Evolutionary conservation across 225 moss, liverwort and hornwort species (phyloP), one percentile per base, ranked within the genome.

Genomic region (Physcomitrellopsis africana): DNA sequence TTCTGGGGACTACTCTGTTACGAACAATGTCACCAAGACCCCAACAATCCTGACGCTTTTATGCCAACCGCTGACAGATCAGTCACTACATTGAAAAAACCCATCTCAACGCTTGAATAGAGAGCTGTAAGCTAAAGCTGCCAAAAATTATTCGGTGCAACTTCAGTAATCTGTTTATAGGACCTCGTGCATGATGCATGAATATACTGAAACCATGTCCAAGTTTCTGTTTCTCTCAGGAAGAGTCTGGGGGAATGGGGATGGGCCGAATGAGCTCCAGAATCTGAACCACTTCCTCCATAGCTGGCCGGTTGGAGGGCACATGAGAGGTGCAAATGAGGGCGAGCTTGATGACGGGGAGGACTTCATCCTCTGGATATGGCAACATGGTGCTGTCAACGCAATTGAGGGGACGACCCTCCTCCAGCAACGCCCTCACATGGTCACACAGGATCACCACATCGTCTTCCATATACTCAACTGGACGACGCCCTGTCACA

Each of bases 391-490:
- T 81, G 0, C 80, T 56, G 77, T 99, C 99, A 7, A 95, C 92
- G 45, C 95, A 92, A 9, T 85, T 81, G 46, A 95, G 87, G 8
- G 92, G 92, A 52, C 84, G 84, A 8, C 93, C 88, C 72, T 90
- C 95, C 81, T 99, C 99, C 66, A 99, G 81, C 80, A 99, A 79
- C 55, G 95, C 94, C 46, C 95, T 80, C 26, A 95, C 89, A 52
- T 89, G 92, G 80, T 96, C 96, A 76, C 94, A 94, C 45, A 96
- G 81, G 56, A 96, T 94, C 14, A 96, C 94, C 48, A 96, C 94
- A 23, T 99, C 95, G 62, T 99, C 99, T 70, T 99, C 99, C 95
- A 92, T 95, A 68, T 99, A 99, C 81, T 95, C 99, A 23, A 99
- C 99, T 0, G 99, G 99, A 41, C 93, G 79, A 11, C 99, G 84